Evolutionary conservation across 371 early-diverging fungal genomes (phyloP).

Genomic region (Blastocladiella emersonii): DNA sequence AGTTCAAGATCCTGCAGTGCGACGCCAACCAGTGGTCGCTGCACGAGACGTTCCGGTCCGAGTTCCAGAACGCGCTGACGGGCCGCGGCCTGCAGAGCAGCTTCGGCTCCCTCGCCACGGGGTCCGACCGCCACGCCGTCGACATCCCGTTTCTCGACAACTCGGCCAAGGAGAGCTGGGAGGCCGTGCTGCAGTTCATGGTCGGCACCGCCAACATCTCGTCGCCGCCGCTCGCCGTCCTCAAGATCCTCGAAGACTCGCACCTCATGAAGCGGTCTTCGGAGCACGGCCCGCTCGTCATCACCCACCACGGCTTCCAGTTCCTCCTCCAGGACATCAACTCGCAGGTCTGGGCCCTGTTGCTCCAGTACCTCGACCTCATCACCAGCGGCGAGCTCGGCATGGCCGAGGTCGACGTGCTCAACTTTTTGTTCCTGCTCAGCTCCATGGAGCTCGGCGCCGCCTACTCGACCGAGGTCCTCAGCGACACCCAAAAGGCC

Average conservation of each 20-base stretch:
- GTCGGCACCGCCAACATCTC: conserved; percentile 69
- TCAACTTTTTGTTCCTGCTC: conserved; percentile 81
- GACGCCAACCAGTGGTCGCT: conserved; percentile 27
- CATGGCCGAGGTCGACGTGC: conserved; percentile 82
- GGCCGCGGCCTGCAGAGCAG: conserved; percentile 65
- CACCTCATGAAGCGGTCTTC: conserved; percentile 46
- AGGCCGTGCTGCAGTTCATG: conserved; percentile 76
- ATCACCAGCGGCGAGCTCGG: conserved; percentile 35
- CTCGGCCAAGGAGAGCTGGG: conserved; percentile 72
- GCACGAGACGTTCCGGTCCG: conserved; percentile 55
- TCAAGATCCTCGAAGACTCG: conserved; percentile 55
- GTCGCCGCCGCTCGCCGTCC: conserved; percentile 56
- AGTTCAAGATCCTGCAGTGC: neutral
- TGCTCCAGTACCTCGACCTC: conserved; percentile 82
- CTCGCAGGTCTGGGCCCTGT: conserved; percentile 87
- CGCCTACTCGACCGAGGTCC: conserved; percentile 67
- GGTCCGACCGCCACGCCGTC: conserved; percentile 50
- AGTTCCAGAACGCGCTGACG: conserved; percentile 73
- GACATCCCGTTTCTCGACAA: conserved; percentile 54
- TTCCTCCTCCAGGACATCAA: conserved; percentile 85
- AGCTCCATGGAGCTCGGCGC: conserved; percentile 78
- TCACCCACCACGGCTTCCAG: conserved; percentile 92
- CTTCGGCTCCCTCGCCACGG: conserved; percentile 60
- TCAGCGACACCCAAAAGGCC: conserved; percentile 66
- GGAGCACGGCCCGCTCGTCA: conserved; percentile 17